Base-by-base conservation (phyloP, 1,284 basidiomycete species). In the Puccinia triticina region DNA sequence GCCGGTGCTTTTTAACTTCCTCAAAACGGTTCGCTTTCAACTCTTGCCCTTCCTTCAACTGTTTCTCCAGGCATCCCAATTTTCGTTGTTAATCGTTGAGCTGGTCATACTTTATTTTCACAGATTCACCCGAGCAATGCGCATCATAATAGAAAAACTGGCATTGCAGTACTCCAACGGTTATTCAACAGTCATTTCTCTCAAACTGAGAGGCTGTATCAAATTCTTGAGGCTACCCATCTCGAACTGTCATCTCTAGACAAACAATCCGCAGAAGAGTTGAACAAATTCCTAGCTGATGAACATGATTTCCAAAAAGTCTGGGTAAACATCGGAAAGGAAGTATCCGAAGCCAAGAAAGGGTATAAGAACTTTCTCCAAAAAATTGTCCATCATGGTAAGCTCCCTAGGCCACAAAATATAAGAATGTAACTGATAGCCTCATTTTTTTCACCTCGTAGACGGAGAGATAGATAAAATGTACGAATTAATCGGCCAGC, bases 381-480 rank as follows among this genome's bases (percentile, higher is more conserved):
- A 8, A 72, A 74, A 26, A 32, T 67, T 7, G 61, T 82, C 32
- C 37, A 82, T 82, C 26, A 82, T 18, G 80, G 80, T 82, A 57
- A 67, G 53, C 2, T 50, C 18, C 48, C 53, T 37, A 8, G 12
- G 12, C 32, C 32, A 8, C 23, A 55, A 50, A 34, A 57, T n/a
- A 53, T 16, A 69, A 29, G 16, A 77, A 32, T 26, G 26, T 16
- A 50, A 14, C 32, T 21, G 21, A n/a, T 14, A 23, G 59, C 34
- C n/a, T 53, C 11, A 7, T 67, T 66, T 34, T 40, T 34, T 48
- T 32, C 23, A 53, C n/a, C 11, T 48, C 34, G 66, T 46, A 82
- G 80, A 74, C 11, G 80, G 72, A 8, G 72, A 82, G 53, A 43
- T 82, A 23, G 80, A 82, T 66, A 77, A 64, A 26, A 46, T 77